Evolutionary conservation across 1,284 basidiomycete species (phyloP).

Genomic region (Thelephora terrestris): DNA sequence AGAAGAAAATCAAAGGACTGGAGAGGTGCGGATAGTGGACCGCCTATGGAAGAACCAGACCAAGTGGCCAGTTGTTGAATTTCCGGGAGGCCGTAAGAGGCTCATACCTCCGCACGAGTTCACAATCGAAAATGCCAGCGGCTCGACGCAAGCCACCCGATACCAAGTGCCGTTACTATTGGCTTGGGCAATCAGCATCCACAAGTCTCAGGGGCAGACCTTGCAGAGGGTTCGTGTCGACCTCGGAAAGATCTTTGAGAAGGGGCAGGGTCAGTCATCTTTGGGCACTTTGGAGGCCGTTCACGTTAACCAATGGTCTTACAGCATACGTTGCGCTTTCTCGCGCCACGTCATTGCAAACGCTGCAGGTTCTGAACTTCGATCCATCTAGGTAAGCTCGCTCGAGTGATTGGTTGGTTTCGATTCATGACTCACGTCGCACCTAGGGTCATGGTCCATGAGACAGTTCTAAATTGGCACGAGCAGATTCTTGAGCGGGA

Average conservation of each 20-base stretch:
- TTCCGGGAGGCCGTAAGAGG: constrained; percentile 32
- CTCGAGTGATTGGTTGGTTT: background rate
- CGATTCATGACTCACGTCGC: background rate
- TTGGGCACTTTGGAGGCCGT: background rate
- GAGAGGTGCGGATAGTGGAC: background rate
- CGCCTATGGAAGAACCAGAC: background rate
- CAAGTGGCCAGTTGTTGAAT: constrained; percentile 48
- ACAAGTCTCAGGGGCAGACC: constrained; percentile 83
- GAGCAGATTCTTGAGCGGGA: background rate
- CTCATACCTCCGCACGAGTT: constrained; percentile 47
- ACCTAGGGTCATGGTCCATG: constrained; percentile 10
- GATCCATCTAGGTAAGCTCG: constrained; percentile 18
- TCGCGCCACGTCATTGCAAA: constrained; percentile 54
- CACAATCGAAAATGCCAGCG: constrained; percentile 44
- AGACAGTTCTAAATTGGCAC: constrained; percentile 14
- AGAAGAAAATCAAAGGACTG: background rate
- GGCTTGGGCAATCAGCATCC: constrained; percentile 76
- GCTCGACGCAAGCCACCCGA: constrained; percentile 41
- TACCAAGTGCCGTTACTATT: constrained; percentile 65
- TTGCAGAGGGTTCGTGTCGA: constrained; percentile 70
- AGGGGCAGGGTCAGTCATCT: constrained; percentile 42
- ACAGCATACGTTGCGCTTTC: constrained; percentile 59
- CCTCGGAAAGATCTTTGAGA: constrained; percentile 63
- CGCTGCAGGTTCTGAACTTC: constrained; percentile 57
- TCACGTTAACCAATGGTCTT: constrained; percentile 2